Evolutionary conservation across 345 rosid genomes (phyloP).

Genomic region (Melaleuca alternifolia): DNA sequence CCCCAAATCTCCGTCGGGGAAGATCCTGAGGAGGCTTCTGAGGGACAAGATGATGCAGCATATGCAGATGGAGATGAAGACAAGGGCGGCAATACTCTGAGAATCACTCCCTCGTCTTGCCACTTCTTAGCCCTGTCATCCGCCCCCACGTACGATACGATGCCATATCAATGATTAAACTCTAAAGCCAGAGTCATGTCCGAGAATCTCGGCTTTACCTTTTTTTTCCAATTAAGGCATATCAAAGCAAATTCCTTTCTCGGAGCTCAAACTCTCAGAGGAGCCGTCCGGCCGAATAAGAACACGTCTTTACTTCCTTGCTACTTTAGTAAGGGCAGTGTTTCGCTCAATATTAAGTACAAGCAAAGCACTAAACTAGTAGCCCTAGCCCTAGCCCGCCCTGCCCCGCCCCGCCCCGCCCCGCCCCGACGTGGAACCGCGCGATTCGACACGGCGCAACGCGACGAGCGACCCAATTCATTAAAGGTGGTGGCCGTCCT

Average conservation of each 20-base stretch:
- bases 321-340: neutral
- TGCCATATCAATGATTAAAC: neutral
- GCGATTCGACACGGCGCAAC: neutral
- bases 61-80: slow-evolving; percentile 4
- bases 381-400: neutral
- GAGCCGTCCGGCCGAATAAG: neutral
- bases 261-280: neutral
- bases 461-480: neutral
- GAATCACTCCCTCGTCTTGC: too few species aligned
- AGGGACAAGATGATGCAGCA: slow-evolving; percentile 39
- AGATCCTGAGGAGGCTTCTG: slow-evolving; percentile 77
- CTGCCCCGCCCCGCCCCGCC: neutral
- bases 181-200: neutral
- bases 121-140: neutral
- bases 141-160: neutral
- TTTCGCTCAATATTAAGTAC: neutral
- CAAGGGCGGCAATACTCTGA: neutral
- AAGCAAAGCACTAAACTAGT: neutral
- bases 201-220: neutral
- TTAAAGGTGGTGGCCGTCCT: neutral
- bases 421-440: neutral
- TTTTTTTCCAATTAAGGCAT: neutral
- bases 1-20: slow-evolving; percentile 88
- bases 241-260: neutral
- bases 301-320: neutral